Percentiles rank a stretch among this genome's conserved stretches.
phyloP scores from a whole-genome alignment of 1,284 basidiomycete genomes.

The Cutaneotrichosporon sp. region DNA sequence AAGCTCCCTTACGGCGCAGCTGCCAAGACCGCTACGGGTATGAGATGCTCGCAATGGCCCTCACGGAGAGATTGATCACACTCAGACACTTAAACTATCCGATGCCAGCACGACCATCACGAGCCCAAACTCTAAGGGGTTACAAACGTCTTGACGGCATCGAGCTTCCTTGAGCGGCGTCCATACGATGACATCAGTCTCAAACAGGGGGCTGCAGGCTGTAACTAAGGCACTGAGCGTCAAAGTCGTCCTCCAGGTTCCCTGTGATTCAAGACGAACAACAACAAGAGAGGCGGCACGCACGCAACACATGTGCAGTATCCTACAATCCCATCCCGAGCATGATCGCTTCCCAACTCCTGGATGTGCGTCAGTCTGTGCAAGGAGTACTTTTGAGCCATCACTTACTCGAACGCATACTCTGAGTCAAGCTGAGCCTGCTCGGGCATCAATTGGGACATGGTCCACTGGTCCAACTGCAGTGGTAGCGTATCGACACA shows the following conservation, averaged over 20 bases:
- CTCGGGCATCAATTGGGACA: not conserved
- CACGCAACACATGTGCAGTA: too few relatives aligned
- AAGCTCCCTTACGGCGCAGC: not conserved
- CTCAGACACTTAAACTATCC: conserved; percentile 5
- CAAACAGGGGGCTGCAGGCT: conserved; percentile 2
- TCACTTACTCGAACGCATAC: not conserved
- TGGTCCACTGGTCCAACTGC: conserved; percentile 1
- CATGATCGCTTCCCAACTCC: not conserved
- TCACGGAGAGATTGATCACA: conserved; percentile 6
- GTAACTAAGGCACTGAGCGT: too few relatives aligned
- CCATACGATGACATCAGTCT: conserved; percentile 9
- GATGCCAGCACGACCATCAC: not conserved
- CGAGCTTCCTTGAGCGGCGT: conserved; percentile 5
- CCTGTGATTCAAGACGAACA: too few relatives aligned
- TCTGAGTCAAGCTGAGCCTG: not conserved
- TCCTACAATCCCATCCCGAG: not conserved
- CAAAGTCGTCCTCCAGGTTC: too few relatives aligned
- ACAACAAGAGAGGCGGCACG: too few relatives aligned
- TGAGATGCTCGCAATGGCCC: conserved; percentile 13
- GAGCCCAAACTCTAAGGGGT: conserved; percentile 6
- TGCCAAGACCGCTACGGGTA: conserved; percentile 5
- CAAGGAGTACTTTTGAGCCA: not conserved
- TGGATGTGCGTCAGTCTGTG: too few relatives aligned
- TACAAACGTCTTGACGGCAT: conserved; percentile 1
- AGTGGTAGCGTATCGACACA: not conserved